These are phyloP conservation scores for Schwanniomyces occidentalis DNA, from an alignment of 805 yeast species.

Conservation along the genomic window DNA sequence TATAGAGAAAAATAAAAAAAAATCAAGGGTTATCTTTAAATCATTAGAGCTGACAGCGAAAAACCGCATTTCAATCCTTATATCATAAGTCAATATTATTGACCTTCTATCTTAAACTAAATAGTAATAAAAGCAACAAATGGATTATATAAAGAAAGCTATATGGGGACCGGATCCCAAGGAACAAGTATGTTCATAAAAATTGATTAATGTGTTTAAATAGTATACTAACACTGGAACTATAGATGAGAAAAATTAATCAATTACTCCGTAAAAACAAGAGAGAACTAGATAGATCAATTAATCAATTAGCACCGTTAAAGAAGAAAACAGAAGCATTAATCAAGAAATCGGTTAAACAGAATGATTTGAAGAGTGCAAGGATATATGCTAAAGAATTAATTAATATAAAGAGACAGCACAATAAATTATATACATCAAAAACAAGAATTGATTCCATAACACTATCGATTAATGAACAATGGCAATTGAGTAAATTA, in stretches of 20 bases:
- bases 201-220: background rate
- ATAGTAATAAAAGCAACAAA: slow-evolving; percentile 28
- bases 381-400: slow-evolving; percentile 80
- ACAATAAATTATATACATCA: slow-evolving; percentile 70
- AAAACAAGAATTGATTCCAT: slow-evolving; percentile 86
- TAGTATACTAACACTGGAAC: slow-evolving; percentile 3
- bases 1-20: too few relatives aligned
- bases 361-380: slow-evolving; percentile 75
- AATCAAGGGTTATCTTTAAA: too few relatives aligned
- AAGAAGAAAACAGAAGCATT: slow-evolving; percentile 77
- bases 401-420: slow-evolving; percentile 69
- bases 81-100: too few relatives aligned
- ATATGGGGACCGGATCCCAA: slow-evolving; percentile 97
- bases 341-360: slow-evolving; percentile 72
- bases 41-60: too few relatives aligned
- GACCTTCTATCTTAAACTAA: background rate
- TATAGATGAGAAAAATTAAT: slow-evolving; percentile 69
- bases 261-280: slow-evolving; percentile 78
- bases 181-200: slow-evolving; percentile 58
- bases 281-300: slow-evolving; percentile 79
- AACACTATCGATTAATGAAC: slow-evolving; percentile 87
- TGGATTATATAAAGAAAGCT: slow-evolving; percentile 84
- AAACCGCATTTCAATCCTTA: too few relatives aligned
- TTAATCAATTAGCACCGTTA: slow-evolving; percentile 55
- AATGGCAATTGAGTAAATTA: slow-evolving; percentile 79